Percentiles rank a stretch among this genome's conserved stretches.
Conservation (phyloP, 345 rosid genomes). For the Eucalyptus caleyi region DNA sequence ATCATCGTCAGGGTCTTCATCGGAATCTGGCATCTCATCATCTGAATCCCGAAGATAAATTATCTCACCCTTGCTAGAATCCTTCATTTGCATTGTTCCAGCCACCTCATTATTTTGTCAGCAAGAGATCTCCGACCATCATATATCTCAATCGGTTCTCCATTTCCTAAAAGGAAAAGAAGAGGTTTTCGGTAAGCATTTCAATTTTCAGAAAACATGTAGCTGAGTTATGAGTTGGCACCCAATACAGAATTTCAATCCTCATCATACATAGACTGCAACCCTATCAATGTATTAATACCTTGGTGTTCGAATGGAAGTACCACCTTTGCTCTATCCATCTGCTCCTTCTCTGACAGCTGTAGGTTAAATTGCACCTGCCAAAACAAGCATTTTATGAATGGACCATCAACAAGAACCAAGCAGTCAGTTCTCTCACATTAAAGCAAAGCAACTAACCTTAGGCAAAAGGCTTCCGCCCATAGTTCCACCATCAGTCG, state of each 20-base stretch:
- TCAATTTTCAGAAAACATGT: background rate
- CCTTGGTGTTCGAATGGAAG: slow-evolving; percentile 99
- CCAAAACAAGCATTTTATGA: slow-evolving; percentile 1
- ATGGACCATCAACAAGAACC: background rate
- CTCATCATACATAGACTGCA: background rate
- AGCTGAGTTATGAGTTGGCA: background rate
- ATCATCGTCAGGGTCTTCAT: slow-evolving; percentile 97
- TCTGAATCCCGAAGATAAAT: slow-evolving; percentile 91
- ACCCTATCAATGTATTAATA: background rate
- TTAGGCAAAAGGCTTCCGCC: slow-evolving; percentile 61
- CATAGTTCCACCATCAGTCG: slow-evolving; percentile 21
- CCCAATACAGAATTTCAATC: background rate
- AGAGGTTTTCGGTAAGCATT: background rate
- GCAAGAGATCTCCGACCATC: slow-evolving; percentile 60
- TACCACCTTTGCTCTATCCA: slow-evolving; percentile 70
- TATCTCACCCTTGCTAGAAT: slow-evolving; percentile 48
- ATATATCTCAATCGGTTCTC: slow-evolving; percentile 61
- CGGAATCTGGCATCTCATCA: slow-evolving; percentile 93
- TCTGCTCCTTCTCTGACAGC: slow-evolving; percentile 67
- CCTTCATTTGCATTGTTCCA: slow-evolving; percentile 12
- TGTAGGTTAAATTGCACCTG: slow-evolving; percentile 84
- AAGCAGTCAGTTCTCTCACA: background rate
- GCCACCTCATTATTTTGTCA: slow-evolving; percentile 21
- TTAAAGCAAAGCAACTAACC: slow-evolving; percentile 25
- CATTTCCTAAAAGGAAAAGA: slow-evolving; percentile 31